Evolutionary conservation across 495 filamentous ascomycete genomes (phyloP), one percentile per base, ranked within the genome.

Genomic region (Aspergillus conjunctus): DNA sequence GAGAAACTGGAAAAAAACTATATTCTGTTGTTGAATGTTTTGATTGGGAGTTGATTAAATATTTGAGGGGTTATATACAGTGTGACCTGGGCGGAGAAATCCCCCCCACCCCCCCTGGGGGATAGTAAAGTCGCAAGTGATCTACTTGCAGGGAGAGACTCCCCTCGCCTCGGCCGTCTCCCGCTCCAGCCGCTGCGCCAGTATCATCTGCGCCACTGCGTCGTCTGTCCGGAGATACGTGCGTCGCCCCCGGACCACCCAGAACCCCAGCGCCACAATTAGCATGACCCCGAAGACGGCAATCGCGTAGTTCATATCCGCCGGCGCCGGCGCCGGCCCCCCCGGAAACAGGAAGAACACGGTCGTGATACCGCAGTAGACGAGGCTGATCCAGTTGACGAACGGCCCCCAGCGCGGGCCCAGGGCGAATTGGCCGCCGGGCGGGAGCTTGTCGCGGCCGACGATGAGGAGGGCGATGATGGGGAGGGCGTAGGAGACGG

Each of bases 241-340:
- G 5, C 60, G 56, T 30, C 61, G 64, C 0, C 77, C 77, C 39
- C 71, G 65, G 2, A 80, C 7, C 41, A 73, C 71, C 77, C 77
- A 80, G 54, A 80, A 80, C 5, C 65, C 68, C 8, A 78, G 22
- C 1, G 77, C 62, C 54, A 79, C 75, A 3, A 78, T 71, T 37
- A 80, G 65, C 78, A 81, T 81, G 8, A 79, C 77, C 3, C 78
- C 78, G 62, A 79, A 81, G 12, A 80, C 77, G 0, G 69, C 77
- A 62, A 80, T 78, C 9, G 77, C 77, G 33, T 76, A 80, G 45
- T 80, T 80, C 77, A 79, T 80, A 22, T 78, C 75, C 14, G 68
- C 61, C 0, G 73, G 66, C 0, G 71, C 60, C 0, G 77, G 77
- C 26, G 73, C 72, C n/a, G 77, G 72, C 8, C 52, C 62, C 3